Evolutionary conservation across 1,284 basidiomycete genomes (phyloP).

Genomic region (Leucoagaricus sp.): DNA sequence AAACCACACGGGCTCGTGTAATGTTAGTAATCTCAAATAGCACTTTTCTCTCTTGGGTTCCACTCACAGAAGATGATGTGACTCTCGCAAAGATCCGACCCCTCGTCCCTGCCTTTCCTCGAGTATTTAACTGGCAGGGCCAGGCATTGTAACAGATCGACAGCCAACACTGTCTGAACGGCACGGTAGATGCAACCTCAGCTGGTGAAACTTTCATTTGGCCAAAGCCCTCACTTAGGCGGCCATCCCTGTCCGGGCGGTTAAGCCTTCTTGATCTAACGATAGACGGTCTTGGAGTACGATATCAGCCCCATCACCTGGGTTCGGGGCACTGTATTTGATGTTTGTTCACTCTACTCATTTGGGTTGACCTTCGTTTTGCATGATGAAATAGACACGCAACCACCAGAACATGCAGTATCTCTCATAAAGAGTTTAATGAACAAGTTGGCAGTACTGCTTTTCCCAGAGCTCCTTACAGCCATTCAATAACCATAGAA

Average conservation of each 20-base stretch:
- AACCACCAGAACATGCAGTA: background rate
- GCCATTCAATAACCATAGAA: too few species aligned
- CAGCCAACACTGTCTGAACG: too few species aligned
- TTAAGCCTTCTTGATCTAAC: too few species aligned
- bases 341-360: background rate
- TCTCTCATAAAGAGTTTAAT: background rate
- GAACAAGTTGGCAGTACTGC: background rate
- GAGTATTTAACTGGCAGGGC: background rate
- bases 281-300: too few species aligned
- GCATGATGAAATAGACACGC: background rate
- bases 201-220: too few species aligned
- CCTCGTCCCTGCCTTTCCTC: too few species aligned
- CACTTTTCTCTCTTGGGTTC: background rate
- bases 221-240: too few species aligned
- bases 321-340: background rate
- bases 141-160: too few species aligned
- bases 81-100: constrained; percentile 8
- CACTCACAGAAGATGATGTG: background rate
- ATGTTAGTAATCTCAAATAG: constrained; percentile 7
- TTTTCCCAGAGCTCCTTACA: too few species aligned
- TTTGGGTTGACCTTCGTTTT: background rate
- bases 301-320: constrained; percentile 3
- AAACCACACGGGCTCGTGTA: background rate
- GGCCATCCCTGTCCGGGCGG: too few species aligned
- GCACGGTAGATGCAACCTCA: too few species aligned